Percentiles rank a stretch among this genome's conserved stretches.
Conservation (phyloP, 2,329 filamentous ascomycete species). For the Venturia effusa region DNA sequence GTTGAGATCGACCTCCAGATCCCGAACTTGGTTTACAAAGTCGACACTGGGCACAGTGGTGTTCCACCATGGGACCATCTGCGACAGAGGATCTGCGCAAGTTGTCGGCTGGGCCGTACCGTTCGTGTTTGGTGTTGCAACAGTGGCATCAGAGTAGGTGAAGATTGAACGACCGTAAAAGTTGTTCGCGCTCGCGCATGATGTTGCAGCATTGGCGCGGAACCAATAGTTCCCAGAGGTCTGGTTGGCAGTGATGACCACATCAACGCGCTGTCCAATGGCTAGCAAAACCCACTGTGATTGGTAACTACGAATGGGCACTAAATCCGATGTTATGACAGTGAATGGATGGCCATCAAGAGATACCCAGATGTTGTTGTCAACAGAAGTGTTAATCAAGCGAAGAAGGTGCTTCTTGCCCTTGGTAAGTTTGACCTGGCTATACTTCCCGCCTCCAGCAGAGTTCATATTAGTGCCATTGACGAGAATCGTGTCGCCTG, state of each 20-base stretch:
- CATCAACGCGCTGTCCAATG: constrained; percentile 37
- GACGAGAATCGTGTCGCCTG: constrained; percentile 34
- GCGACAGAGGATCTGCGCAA: constrained; percentile 20
- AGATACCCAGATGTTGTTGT: constrained; percentile 13
- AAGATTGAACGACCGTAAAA: constrained; percentile 26
- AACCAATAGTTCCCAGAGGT: constrained; percentile 35
- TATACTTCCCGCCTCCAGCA: constrained; percentile 25
- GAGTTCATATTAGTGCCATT: constrained; percentile 31
- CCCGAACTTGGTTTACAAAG: constrained; percentile 22
- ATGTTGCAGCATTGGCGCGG: constrained; percentile 27
- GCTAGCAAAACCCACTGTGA: constrained; percentile 27
- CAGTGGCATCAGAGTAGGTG: constrained; percentile 20
- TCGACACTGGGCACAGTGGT: constrained; percentile 26
- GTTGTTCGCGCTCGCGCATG: constrained; percentile 25
- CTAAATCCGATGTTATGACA: constrained; percentile 14
- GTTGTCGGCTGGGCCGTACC: constrained; percentile 17
- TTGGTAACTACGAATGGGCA: constrained; percentile 17
- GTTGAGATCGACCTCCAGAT: constrained; percentile 24
- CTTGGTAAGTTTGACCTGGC: constrained; percentile 22
- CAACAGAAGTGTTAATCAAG: constrained; percentile 14
- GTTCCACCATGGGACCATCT: constrained; percentile 20
- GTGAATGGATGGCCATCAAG: constrained; percentile 13
- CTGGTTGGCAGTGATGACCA: constrained; percentile 35
- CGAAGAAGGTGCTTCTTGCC: constrained; percentile 14
- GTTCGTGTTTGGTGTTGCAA: constrained; percentile 16